These are phyloP conservation scores for Zygotorulaspora sp. DNA, from an alignment of 805 yeast species.

Conservation along the genomic window DNA sequence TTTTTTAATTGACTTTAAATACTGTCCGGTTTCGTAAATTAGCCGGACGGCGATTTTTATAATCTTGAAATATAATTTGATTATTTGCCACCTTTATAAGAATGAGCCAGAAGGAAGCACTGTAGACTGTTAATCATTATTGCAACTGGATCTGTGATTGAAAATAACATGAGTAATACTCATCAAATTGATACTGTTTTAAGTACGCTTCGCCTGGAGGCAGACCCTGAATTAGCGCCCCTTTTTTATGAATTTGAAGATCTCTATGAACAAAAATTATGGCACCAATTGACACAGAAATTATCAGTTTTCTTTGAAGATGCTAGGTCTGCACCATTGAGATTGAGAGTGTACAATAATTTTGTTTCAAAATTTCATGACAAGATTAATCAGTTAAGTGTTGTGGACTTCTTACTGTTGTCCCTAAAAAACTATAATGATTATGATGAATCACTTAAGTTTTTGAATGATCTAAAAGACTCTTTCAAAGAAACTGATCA, in stretches of 20 bases:
- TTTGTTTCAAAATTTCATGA: constrained; percentile 64
- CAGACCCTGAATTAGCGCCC: constrained; percentile 59
- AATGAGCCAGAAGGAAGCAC: too few species aligned
- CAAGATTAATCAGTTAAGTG: constrained; percentile 73
- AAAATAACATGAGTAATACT: constrained; percentile 13
- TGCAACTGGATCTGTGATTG: too few species aligned
- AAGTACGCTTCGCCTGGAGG: constrained; percentile 55
- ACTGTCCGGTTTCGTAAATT: too few species aligned
- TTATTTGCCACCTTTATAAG: neutral
- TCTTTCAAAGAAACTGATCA: constrained; percentile 42
- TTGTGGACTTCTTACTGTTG: constrained; percentile 65
- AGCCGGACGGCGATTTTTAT: too few species aligned
- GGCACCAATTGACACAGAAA: constrained; percentile 86
- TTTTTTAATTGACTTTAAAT: too few species aligned
- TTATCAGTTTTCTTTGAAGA: constrained; percentile 57
- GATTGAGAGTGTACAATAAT: constrained; percentile 62
- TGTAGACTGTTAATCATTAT: too few species aligned
- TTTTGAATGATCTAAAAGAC: constrained; percentile 42
- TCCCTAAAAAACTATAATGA: constrained; percentile 45
- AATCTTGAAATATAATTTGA: too few species aligned
- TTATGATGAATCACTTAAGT: constrained; percentile 46
- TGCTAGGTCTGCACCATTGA: constrained; percentile 48
- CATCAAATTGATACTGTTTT: constrained; percentile 31
- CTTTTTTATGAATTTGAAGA: constrained; percentile 60
- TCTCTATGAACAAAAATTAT: constrained; percentile 78